phyloP scores from a whole-genome alignment of 2,329 filamentous ascomycete species.

The Monilinia fructicola region DNA sequence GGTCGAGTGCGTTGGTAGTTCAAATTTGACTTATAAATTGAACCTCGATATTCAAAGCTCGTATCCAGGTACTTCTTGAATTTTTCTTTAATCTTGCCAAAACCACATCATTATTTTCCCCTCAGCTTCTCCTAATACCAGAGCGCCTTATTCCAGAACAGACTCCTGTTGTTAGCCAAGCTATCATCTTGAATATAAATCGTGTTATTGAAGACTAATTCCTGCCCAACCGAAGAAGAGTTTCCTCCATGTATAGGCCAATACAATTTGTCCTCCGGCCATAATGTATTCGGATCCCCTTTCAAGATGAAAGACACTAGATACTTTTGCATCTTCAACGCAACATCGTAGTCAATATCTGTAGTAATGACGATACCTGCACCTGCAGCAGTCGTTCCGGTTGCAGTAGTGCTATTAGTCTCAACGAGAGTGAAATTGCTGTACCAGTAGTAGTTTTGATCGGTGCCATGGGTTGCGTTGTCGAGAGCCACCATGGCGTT shows the following conservation, averaged over 20 bases:
- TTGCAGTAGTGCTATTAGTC: slow-evolving; percentile 26
- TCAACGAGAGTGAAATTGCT: slow-evolving; percentile 34
- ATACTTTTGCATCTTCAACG: slow-evolving; percentile 43
- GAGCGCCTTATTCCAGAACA: slow-evolving; percentile 14
- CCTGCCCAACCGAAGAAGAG: neutral
- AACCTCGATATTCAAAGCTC: too few relatives aligned
- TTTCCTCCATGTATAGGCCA: slow-evolving; percentile 10
- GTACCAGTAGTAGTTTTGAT: slow-evolving; percentile 43
- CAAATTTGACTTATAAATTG: too few relatives aligned
- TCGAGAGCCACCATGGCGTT: slow-evolving; percentile 41
- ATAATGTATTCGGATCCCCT: slow-evolving; percentile 34
- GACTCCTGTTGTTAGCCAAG: neutral
- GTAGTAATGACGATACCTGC: slow-evolving; percentile 31
- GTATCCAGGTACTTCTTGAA: neutral
- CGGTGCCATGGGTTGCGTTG: slow-evolving; percentile 41
- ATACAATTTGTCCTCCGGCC: slow-evolving; percentile 4
- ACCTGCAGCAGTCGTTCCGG: slow-evolving; percentile 21
- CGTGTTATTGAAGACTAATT: slow-evolving; percentile 3
- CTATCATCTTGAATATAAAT: slow-evolving; percentile 13
- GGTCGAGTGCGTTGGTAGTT: too few relatives aligned
- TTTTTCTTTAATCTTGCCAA: neutral
- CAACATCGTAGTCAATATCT: slow-evolving; percentile 35
- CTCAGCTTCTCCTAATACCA: neutral
- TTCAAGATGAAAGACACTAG: slow-evolving; percentile 41
- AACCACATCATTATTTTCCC: neutral